Evolutionary conservation across 2,329 filamentous ascomycete species (phyloP), one percentile per base, ranked within the genome.

Genomic region (Endothia cerciana): DNA sequence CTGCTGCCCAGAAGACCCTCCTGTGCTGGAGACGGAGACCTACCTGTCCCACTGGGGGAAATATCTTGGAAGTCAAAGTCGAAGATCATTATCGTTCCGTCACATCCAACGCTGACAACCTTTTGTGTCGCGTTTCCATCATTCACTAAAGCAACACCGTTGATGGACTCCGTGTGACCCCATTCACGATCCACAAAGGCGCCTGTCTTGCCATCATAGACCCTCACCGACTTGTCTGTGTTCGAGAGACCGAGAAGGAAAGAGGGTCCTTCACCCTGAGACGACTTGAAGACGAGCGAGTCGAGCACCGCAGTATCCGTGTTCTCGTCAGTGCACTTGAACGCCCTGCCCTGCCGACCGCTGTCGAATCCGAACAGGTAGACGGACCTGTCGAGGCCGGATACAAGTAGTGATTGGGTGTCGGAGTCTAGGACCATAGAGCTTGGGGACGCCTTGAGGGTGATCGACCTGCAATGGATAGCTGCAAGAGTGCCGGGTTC

Each of bases 111-210:
- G 70, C 90, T 94, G 62, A 94, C 85, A 51, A 93, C 79, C 67
- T 83, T 85, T 62, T 85, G 84, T 33, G 80, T 78, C 19, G 82
- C 80, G 19, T 86, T 84, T 0, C 83, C 81, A 8, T 82, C 82
- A 63, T 91, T 86, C 13, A 94, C 76, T 22, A 97, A 79, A 4
- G 91, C 86, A 22, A 96, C 88, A 67, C 94, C 94, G 61, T 92
- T 97, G 69, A 99, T 93, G 10, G 94, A 91, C 74, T 97, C 94
- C 0, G 94, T 97, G 72, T 99, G 95, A 1, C 95, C 95, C 87
- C 93, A 97, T 78, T 98, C 95, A 49, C 93, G 88, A 60, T 93
- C 91, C 36, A 98, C 79, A 65, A 99, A 89, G 1, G 82, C 80
- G 10, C 94, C 94, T 51, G 87, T 89, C 68, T 90, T 89, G 38